Evolutionary conservation across 1,284 basidiomycete species (phyloP), one percentile per base, ranked within the genome.

Genomic region (Lentinula novae-zelandiae): DNA sequence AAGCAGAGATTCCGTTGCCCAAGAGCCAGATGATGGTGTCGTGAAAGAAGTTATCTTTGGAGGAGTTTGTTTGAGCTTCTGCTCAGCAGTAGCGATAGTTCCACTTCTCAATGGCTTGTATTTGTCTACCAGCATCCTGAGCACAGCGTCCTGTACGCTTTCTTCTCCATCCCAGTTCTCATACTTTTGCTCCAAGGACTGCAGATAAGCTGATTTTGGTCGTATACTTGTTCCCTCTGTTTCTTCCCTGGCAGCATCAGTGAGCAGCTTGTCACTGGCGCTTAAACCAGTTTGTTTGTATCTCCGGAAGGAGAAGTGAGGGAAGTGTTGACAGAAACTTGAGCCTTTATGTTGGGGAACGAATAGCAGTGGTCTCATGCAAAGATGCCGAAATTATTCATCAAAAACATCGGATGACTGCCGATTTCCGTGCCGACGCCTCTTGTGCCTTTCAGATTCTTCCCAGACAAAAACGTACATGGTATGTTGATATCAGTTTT

Each of bases 51-150:
- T 54, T 27, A 64, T 50, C 38, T 36, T 58, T 6, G 76, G 78
- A 13, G 76, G 79, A 40, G 77, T 75, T 48, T 77, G 73, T 70
- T 83, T 86, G 63, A 93, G 74, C 72, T 89, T 92, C 71, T 92
- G 81, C 61, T 94, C 91, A 8, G 91, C 88, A 2, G 84, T 80
- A 63, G 80, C 75, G 38, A 91, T 80, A n/a, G 75, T 69, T 6
- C 84, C 85, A 10, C 78, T 82, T 12, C 90, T 81, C 34, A 92
- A 74, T 4, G 92, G 90, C 73, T 90, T 92, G 76, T 93, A 86
- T 67, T 92, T 92, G 76, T 94, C 92, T 46, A 93, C 81, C 3
- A 94, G 82, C 92, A 95, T 94, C 27, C 91, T 83, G 20, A 94
- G 77, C 0, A 93, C 89, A 0, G 88, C 82, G 74, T 93, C 89